A percentile compares a stretch with the other conserved stretches of the same genome.
phyloP scores from a whole-genome alignment of 345 rosid genomes.

The Populus alba region DNA sequence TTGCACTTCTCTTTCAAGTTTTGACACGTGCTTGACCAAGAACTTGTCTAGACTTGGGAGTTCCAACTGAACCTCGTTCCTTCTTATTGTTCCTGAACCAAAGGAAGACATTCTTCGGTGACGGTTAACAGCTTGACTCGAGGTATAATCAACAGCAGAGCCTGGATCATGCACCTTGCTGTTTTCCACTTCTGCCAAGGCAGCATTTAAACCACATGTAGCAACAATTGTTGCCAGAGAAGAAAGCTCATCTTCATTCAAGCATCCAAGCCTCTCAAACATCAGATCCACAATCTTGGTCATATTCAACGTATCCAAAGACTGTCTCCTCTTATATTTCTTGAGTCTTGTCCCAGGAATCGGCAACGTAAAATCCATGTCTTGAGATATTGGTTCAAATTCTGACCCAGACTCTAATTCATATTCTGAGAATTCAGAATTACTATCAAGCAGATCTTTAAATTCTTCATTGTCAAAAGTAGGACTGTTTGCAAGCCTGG shows the following conservation, averaged over 20 bases:
- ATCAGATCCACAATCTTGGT: slow-evolving; percentile 65
- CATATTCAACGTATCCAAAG: slow-evolving; percentile 47
- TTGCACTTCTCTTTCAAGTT: slow-evolving; percentile 75
- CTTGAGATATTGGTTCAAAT: slow-evolving; percentile 27
- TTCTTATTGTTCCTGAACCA: slow-evolving; percentile 27
- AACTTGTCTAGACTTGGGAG: slow-evolving; percentile 78
- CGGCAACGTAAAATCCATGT: slow-evolving; percentile 29
- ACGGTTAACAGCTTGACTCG: slow-evolving; percentile 29
- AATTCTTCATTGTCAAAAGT: slow-evolving; percentile 65
- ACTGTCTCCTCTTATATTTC: slow-evolving; percentile 57
- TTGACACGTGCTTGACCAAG: slow-evolving; percentile 74
- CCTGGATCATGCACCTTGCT: slow-evolving; percentile 35
- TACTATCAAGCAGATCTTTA: slow-evolving; percentile 49
- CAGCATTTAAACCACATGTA: slow-evolving; percentile 87
- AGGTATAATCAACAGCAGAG: slow-evolving; percentile 22
- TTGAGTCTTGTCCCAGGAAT: slow-evolving; percentile 34
- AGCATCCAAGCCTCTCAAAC: slow-evolving; percentile 74
- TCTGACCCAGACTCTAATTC: slow-evolving; percentile 64
- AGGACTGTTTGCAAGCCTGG: slow-evolving; percentile 55
- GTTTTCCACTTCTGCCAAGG: slow-evolving; percentile 64
- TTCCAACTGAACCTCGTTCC: slow-evolving; percentile 39
- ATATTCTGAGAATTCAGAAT: slow-evolving; percentile 48
- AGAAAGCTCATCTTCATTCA: slow-evolving; percentile 88
- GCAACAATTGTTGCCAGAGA: slow-evolving; percentile 91
- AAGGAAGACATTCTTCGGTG: slow-evolving; percentile 46